Percentiles rank a stretch among this genome's conserved stretches.
Evolutionary conservation across 352 stramenopile species (phyloP).

Genomic region (Phytophthora brassicae): DNA sequence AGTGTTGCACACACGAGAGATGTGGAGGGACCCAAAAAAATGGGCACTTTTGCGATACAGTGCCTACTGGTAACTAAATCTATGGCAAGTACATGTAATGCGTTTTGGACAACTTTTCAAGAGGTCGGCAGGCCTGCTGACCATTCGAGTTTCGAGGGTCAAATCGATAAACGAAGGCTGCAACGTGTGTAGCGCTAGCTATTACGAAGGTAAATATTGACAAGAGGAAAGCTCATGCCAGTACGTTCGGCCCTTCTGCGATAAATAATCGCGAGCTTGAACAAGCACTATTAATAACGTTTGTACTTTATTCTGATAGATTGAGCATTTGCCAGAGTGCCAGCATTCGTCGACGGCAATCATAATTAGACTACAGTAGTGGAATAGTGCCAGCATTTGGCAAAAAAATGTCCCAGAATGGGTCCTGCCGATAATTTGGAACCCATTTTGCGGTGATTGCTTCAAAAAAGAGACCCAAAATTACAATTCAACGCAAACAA

Average conservation of each 20-base stretch:
- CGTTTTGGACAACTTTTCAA: not conserved
- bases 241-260: not conserved
- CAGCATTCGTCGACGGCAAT: no score
- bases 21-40: slow-evolving; percentile 11
- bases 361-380: no score
- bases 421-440: not conserved
- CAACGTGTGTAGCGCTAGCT: not conserved
- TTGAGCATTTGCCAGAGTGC: no score
- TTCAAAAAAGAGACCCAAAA: not conserved
- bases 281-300: no score
- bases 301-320: no score
- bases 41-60: no score
- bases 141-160: not conserved
- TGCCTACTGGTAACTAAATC: no score
- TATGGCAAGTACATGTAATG: not conserved
- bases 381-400: no score
- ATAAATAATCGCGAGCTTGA: not conserved
- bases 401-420: no score
- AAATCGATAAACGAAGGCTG: not conserved
- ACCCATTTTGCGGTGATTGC: slow-evolving; percentile 24
- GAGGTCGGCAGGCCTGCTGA: not conserved
- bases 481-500: no score
- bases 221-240: not conserved
- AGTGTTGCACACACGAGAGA: slow-evolving; percentile 25
- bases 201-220: no score